A percentile compares a stretch with the other conserved stretches of the same genome.
Conservation (phyloP, 2,329 filamentous ascomycete genomes). For the Colletotrichum navitas region DNA sequence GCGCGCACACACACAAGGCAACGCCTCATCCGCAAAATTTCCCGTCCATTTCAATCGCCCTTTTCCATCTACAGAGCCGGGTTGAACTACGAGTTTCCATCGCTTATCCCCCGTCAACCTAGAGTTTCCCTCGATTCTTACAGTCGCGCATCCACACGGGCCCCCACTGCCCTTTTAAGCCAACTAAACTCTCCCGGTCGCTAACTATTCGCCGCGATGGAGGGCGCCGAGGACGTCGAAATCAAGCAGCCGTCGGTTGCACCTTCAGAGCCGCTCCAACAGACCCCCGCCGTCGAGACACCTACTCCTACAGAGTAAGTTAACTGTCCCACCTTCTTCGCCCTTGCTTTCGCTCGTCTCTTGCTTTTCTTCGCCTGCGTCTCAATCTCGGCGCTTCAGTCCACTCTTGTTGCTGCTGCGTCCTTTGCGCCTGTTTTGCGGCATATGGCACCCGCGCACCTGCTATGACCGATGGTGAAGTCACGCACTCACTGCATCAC, state of each 20-base stretch:
- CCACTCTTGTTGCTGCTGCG: background rate
- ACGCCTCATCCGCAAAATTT: slow-evolving; percentile 9
- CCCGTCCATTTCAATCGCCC: background rate
- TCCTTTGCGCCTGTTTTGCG: background rate
- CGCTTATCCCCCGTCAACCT: background rate
- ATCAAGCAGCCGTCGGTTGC: slow-evolving; percentile 40
- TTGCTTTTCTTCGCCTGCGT: background rate
- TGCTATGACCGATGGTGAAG: slow-evolving; percentile 38
- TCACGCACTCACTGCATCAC: slow-evolving; percentile 28
- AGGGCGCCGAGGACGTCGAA: slow-evolving; percentile 38
- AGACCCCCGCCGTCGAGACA: slow-evolving; percentile 34
- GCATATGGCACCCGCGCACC: background rate
- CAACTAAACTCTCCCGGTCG: slow-evolving; percentile 19
- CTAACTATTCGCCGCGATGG: slow-evolving; percentile 27
- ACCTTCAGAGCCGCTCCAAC: slow-evolving; percentile 34
- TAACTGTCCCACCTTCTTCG: background rate
- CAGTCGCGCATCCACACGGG: slow-evolving; percentile 6
- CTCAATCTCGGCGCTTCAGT: background rate
- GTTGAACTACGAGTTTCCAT: slow-evolving; percentile 26
- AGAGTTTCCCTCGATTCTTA: slow-evolving; percentile 14
- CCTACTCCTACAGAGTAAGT: slow-evolving; percentile 36
- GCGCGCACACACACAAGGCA: slow-evolving; percentile 18
- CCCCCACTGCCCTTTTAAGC: background rate
- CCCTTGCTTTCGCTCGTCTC: background rate
- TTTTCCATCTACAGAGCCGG: slow-evolving; percentile 6